Conservation (phyloP, 2,329 filamentous ascomycete species). For the Xylariaceae sp. region DNA sequence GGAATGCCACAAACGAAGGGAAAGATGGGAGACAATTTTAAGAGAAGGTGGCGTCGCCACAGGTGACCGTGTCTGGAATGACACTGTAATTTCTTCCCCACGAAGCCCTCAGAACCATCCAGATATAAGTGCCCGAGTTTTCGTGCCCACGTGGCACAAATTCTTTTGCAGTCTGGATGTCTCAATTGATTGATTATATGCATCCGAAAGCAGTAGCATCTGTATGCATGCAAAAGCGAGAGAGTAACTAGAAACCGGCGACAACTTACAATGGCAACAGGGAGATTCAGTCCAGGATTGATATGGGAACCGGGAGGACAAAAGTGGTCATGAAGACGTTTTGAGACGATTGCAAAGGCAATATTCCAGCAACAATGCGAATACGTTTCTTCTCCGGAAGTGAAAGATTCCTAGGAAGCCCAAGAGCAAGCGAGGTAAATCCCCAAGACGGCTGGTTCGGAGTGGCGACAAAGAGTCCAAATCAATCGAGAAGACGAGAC, state of each 20-base stretch:
- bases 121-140: constrained; percentile 9
- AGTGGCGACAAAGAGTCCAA: background rate
- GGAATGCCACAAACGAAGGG: constrained; percentile 21
- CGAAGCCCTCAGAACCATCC: background rate
- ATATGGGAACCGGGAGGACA: background rate
- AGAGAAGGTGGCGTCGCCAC: constrained; percentile 26
- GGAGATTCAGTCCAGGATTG: background rate
- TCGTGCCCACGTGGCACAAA: constrained; percentile 19
- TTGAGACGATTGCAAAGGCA: constrained; percentile 29
- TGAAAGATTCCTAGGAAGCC: constrained; percentile 1
- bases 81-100: constrained; percentile 15
- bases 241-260: background rate
- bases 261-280: background rate
- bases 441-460: background rate
- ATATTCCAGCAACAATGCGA: constrained; percentile 38
- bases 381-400: constrained; percentile 11
- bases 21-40: constrained; percentile 20
- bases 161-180: no score
- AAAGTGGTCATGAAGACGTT: background rate
- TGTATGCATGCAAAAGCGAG: no score
- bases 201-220: no score
- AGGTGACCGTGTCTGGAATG: constrained; percentile 28
- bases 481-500: constrained; percentile 3
- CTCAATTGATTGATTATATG: no score
- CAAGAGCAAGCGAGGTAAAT: background rate